A percentile compares a stretch with the other conserved stretches of the same genome.
Conservation (phyloP, 2,329 filamentous ascomycete species). For the Botrytis fragariae region DNA sequence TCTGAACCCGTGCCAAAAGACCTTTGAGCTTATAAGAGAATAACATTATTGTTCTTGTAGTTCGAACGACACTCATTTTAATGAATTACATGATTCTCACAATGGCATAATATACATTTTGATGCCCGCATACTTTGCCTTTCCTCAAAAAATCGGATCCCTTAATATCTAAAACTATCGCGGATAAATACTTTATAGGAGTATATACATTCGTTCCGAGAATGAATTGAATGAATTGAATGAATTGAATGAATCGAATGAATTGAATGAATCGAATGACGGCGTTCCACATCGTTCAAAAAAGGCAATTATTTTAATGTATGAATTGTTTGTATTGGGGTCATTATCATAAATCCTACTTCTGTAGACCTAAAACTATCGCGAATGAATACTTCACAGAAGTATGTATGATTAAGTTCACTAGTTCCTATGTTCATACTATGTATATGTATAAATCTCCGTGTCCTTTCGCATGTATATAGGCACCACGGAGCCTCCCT, state of each 20-base stretch:
- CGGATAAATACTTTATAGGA: neutral
- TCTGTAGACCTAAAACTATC: neutral
- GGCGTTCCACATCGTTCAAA: no score
- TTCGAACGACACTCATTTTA: neutral
- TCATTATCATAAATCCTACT: neutral
- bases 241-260: no score
- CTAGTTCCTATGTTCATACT: neutral
- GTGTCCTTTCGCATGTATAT: neutral
- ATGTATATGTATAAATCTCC: neutral
- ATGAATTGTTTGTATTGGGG: no score
- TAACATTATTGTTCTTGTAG: neutral
- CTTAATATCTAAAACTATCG: neutral
- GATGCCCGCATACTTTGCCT: no score
- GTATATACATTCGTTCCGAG: fast-evolving
- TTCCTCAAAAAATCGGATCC: no score
- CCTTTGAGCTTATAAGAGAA: neutral
- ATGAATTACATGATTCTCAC: neutral
- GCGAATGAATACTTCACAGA: neutral
- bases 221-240: no score
- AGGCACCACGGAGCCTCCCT: neutral
- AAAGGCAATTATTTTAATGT: no score
- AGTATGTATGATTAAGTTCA: neutral
- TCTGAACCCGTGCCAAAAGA: neutral
- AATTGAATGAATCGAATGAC: no score
- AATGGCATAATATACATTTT: neutral